Evolutionary conservation across 1,139 yeast genomes (phyloP).

Genomic region (Candida pseudocylindracea): DNA sequence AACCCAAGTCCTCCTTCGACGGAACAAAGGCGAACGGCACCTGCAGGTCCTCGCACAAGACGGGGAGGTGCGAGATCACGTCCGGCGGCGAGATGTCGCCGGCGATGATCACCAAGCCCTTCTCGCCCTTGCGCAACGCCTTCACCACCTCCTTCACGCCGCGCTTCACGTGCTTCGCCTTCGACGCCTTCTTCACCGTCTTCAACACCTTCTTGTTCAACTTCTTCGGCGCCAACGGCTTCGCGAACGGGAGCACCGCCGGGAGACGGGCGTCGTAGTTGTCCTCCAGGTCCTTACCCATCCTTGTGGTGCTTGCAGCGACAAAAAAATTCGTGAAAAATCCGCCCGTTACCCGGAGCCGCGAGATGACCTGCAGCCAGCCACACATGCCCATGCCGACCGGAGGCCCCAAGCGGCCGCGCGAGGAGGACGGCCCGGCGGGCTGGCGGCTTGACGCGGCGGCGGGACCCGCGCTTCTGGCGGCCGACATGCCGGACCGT

Average conservation of each 20-base stretch:
- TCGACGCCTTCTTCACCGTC: slow-evolving; percentile 91
- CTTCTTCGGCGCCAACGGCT: slow-evolving; percentile 91
- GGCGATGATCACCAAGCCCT: slow-evolving; percentile 89
- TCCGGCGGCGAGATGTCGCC: slow-evolving; percentile 97
- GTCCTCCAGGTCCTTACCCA: slow-evolving; percentile 13
- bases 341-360: too few relatives aligned
- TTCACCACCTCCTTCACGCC: slow-evolving; percentile 98
- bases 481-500: too few relatives aligned
- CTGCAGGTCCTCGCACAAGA: slow-evolving; percentile 79
- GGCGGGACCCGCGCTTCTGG: too few relatives aligned
- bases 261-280: slow-evolving; percentile 85
- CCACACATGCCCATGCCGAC: too few relatives aligned
- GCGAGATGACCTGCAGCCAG: too few relatives aligned
- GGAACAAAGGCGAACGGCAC: slow-evolving; percentile 90
- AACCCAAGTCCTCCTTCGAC: slow-evolving; percentile 92
- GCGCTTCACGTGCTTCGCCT: slow-evolving; percentile 94
- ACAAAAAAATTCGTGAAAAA: too few relatives aligned
- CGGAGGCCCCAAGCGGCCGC: too few relatives aligned
- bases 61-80: slow-evolving; percentile 93
- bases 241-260: slow-evolving; percentile 79
- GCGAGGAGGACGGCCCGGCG: too few relatives aligned
- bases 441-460: too few relatives aligned
- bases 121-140: slow-evolving; percentile 93
- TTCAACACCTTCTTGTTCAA: slow-evolving; percentile 87
- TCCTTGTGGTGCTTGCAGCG: too few relatives aligned